Evolutionary conservation across 176 grass and related monocot genomes (phyloP), one percentile per base, ranked within the genome.

Genomic region (Eragrostis curvula): DNA sequence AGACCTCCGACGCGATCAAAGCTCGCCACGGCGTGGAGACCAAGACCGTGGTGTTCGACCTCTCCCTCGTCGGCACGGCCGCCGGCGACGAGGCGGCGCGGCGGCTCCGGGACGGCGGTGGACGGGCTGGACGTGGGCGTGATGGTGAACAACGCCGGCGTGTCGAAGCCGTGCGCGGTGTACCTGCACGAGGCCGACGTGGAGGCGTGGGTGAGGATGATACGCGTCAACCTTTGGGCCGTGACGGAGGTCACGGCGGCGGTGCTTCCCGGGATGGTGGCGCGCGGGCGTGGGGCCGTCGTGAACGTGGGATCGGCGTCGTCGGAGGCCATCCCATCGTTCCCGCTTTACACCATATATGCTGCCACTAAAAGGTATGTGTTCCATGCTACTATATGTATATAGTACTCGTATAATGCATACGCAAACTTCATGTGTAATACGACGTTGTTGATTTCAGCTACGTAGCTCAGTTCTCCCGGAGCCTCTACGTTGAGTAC

Each of bases 121-220:
- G 53, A 42, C 6, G 91, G 78, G 68, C 36, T 88, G 12, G 88
- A 94, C 68, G 91, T 90, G 11, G 88, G 85, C 11, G 3, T 94
- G 48, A 43, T 94, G 74, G 91, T 90, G 48, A 93, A 93, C 71
- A 90, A 90, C 74, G 91, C 88, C n/a, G 91, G 78, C 6, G 48
- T 90, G 41, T 46, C 62, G 11, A 81, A 53, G 67, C 88, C 85
- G 0, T 20, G 68, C 47, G 82, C 88, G 8, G 27, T 68, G 48
- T 94, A 63, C 79, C 72, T 91, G 27, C 91, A 94, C 61, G 91
- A 94, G 60, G 75, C 46, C 36, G 86, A 85, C 44, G 60, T 70
- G 24, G 85, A 88, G 32, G 39, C 78, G 46, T 27, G 58, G 62
- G 36, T 72, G 78, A 8, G 71, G 17, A 85, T 91, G 85, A 7